phyloP scores from a whole-genome alignment of 2,329 filamentous ascomycete species.

The Tolypocladium amazonense region DNA sequence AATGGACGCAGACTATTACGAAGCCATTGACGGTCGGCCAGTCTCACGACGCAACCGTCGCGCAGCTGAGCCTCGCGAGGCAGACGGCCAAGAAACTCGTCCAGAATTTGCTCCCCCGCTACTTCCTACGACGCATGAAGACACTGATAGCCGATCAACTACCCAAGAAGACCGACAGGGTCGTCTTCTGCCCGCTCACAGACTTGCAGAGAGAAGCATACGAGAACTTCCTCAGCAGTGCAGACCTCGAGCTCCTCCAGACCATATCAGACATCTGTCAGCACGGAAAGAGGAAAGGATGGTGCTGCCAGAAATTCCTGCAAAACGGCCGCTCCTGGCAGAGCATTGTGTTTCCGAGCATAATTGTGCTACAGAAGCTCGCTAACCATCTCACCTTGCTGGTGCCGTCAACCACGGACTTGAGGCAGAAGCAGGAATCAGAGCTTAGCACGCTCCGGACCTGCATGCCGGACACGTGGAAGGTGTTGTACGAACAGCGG shows the following conservation, averaged over 20 bases:
- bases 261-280: slow-evolving; percentile 56
- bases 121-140: slow-evolving; percentile 91
- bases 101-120: slow-evolving; percentile 74
- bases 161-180: slow-evolving; percentile 86
- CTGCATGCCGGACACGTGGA: slow-evolving; percentile 67
- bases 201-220: slow-evolving; percentile 74
- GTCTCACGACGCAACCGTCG: slow-evolving; percentile 78
- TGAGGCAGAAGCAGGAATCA: slow-evolving; percentile 62
- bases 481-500: slow-evolving; percentile 59
- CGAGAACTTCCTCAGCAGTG: slow-evolving; percentile 61
- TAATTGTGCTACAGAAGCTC: slow-evolving; percentile 74
- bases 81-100: slow-evolving; percentile 77
- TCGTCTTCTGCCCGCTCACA: slow-evolving; percentile 90
- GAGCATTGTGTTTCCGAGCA: slow-evolving; percentile 72
- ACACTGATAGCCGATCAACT: slow-evolving; percentile 83
- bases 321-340: slow-evolving; percentile 59
- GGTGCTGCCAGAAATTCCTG: slow-evolving; percentile 61
- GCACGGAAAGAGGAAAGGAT: slow-evolving; percentile 57
- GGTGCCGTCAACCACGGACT: slow-evolving; percentile 56
- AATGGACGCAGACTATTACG: slow-evolving; percentile 72
- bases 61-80: slow-evolving; percentile 71
- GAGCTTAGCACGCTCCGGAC: slow-evolving; percentile 64
- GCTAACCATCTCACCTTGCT: slow-evolving; percentile 88
- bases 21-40: slow-evolving; percentile 78
- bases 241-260: slow-evolving; percentile 59